A percentile compares a stretch with the other conserved stretches of the same genome.
phyloP scores from a whole-genome alignment of 2,329 filamentous ascomycete genomes.

The Fusarium verrucosum region DNA sequence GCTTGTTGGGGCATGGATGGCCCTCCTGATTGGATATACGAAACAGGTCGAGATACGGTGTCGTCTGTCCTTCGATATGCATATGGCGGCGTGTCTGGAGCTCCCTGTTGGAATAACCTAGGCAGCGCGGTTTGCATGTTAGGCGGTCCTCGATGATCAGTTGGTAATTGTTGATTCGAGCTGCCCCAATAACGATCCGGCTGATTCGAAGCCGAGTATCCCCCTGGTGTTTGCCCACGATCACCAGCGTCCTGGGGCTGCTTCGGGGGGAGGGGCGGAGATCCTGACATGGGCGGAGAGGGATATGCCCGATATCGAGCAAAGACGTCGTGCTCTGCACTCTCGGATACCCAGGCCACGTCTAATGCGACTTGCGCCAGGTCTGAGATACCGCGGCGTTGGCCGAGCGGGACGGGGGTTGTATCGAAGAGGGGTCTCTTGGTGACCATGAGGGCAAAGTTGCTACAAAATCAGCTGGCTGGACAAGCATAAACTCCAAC shows the following conservation, averaged over 20 bases:
- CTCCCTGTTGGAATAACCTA: slow-evolving; percentile 44
- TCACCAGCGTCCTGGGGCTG: slow-evolving; percentile 65
- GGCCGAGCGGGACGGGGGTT: slow-evolving; percentile 61
- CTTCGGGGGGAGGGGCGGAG: slow-evolving; percentile 69
- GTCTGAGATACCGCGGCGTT: slow-evolving; percentile 66
- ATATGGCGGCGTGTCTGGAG: slow-evolving; percentile 37
- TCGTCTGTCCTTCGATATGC: slow-evolving; percentile 43
- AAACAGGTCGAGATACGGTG: slow-evolving; percentile 35
- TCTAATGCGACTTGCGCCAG: slow-evolving; percentile 64
- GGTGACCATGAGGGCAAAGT: slow-evolving; percentile 63
- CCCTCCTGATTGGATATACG: slow-evolving; percentile 39
- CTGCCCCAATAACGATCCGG: slow-evolving; percentile 63
- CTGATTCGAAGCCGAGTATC: slow-evolving; percentile 54
- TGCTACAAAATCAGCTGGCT: slow-evolving; percentile 36
- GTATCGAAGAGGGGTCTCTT: slow-evolving; percentile 55
- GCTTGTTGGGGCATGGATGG: slow-evolving; percentile 32
- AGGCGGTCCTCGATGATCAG: slow-evolving; percentile 38
- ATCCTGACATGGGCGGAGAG: slow-evolving; percentile 79
- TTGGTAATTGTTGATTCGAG: slow-evolving; percentile 41
- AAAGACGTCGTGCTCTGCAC: slow-evolving; percentile 61
- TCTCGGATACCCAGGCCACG: slow-evolving; percentile 58
- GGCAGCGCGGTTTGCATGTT: slow-evolving; percentile 41
- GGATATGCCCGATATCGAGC: slow-evolving; percentile 70
- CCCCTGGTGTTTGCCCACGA: slow-evolving; percentile 57
- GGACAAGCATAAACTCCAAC: slow-evolving; percentile 27